Conservation (phyloP, 257 asterid genomes). For the Fraxinus anomala region DNA sequence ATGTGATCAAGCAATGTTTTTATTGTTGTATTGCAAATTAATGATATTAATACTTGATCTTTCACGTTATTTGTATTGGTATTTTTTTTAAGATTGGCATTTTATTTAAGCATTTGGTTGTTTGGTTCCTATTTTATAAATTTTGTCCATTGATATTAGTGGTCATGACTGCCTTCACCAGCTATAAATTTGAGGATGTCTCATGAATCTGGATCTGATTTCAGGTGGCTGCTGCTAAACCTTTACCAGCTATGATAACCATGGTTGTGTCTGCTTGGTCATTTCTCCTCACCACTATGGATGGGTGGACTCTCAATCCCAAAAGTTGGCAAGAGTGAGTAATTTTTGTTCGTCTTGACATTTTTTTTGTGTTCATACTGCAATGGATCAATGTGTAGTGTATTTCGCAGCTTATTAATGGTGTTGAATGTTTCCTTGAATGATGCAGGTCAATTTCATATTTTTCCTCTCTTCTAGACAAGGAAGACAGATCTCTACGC, state of each 20-base stretch:
- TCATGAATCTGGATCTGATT: slow-evolving; percentile 18
- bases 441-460: slow-evolving; percentile 71
- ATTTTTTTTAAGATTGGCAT: background rate
- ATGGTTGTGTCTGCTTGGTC: slow-evolving; percentile 84
- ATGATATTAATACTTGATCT: background rate
- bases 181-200: background rate
- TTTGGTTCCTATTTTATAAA: background rate
- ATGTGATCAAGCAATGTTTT: background rate
- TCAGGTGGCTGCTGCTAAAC: slow-evolving; percentile 77
- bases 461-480: slow-evolving; percentile 72
- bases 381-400: background rate
- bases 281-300: slow-evolving; percentile 82
- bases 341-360: background rate
- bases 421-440: slow-evolving; percentile 18
- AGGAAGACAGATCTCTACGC: slow-evolving; percentile 82
- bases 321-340: slow-evolving; percentile 88
- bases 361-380: background rate
- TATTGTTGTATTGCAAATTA: background rate
- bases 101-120: background rate
- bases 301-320: slow-evolving; percentile 55
- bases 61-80: background rate
- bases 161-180: background rate
- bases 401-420: background rate
- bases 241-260: slow-evolving; percentile 62
- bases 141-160: background rate